Percentiles rank a stretch among this genome's conserved stretches.
These are phyloP conservation scores for Orychophragmus violaceus DNA, from an alignment of 345 rosid genomes.

Conservation along the genomic window DNA sequence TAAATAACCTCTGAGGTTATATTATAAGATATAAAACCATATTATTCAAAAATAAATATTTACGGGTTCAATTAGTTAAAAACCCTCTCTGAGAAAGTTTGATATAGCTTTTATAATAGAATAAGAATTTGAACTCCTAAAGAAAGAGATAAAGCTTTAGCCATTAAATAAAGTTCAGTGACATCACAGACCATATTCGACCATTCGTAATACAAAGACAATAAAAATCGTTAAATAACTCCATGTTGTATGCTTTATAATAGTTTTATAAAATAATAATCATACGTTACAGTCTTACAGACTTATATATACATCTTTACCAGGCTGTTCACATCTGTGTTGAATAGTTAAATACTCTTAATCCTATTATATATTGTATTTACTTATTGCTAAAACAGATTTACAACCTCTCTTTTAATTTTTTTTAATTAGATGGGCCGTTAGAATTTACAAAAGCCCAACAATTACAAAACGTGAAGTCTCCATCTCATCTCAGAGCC, in stretches of 20 bases:
- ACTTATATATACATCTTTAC: background rate
- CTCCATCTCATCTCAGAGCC: background rate
- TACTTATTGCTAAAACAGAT: background rate
- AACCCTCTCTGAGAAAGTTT: background rate
- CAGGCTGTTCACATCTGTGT: constrained; percentile 16
- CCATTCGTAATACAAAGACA: constrained; percentile 4
- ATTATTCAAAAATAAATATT: background rate
- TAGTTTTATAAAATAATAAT: background rate
- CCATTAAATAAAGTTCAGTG: constrained; percentile 1
- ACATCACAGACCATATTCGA: constrained; percentile 5
- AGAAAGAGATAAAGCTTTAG: background rate
- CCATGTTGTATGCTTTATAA: background rate
- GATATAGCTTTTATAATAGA: background rate
- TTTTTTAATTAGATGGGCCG: background rate
- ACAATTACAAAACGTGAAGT: background rate
- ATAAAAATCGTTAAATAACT: background rate
- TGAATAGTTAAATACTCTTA: background rate
- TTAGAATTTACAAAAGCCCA: background rate
- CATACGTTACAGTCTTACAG: background rate
- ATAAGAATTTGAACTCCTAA: background rate
- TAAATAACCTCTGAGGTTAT: background rate
- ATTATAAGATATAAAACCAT: background rate
- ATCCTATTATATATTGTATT: background rate
- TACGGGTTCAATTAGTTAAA: background rate
- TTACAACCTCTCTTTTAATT: background rate